phyloP scores from a whole-genome alignment of 768 basidiomycete genomes.

The Calocybe indica region DNA sequence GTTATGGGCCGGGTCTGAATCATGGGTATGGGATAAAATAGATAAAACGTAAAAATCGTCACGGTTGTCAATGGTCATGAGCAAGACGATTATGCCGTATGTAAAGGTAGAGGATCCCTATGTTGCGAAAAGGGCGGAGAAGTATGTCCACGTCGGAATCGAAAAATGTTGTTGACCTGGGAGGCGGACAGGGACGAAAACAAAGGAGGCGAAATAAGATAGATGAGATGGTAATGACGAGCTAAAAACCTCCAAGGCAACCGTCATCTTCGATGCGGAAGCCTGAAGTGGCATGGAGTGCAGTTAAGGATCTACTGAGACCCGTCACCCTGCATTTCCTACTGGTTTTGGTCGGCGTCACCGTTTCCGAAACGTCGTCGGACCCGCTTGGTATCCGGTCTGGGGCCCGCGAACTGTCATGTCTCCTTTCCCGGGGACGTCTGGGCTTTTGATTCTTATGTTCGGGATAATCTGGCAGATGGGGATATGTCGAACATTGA shows the following conservation, averaged over 20 bases:
- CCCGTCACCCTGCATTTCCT: slow-evolving; percentile 11
- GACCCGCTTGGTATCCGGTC: slow-evolving; percentile 31
- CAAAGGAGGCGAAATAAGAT: neutral
- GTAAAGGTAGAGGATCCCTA: neutral
- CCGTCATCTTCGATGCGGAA: slow-evolving; percentile 30
- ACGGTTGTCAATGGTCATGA: neutral
- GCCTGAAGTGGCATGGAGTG: slow-evolving; percentile 11
- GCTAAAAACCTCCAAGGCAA: slow-evolving; percentile 39
- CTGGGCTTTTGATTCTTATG: slow-evolving; percentile 9
- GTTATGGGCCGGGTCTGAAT: neutral
- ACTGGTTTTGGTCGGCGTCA: slow-evolving; percentile 11
- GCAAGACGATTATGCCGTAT: neutral
- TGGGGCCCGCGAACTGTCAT: slow-evolving; percentile 28
- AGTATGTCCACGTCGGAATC: neutral
- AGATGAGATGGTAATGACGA: neutral
- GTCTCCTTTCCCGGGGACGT: slow-evolving; percentile 23
- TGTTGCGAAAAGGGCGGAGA: neutral
- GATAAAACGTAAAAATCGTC: neutral
- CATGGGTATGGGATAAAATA: slow-evolving; percentile 1
- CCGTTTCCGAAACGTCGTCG: slow-evolving; percentile 7
- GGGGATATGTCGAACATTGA: slow-evolving; percentile 9
- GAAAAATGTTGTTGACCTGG: neutral
- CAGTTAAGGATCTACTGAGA: slow-evolving; percentile 11
- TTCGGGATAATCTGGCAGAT: slow-evolving; percentile 22
- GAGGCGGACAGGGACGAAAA: neutral